These are phyloP conservation scores for Penicillium crystallinum DNA, from an alignment of 495 filamentous ascomycete species.

Conservation along the genomic window DNA sequence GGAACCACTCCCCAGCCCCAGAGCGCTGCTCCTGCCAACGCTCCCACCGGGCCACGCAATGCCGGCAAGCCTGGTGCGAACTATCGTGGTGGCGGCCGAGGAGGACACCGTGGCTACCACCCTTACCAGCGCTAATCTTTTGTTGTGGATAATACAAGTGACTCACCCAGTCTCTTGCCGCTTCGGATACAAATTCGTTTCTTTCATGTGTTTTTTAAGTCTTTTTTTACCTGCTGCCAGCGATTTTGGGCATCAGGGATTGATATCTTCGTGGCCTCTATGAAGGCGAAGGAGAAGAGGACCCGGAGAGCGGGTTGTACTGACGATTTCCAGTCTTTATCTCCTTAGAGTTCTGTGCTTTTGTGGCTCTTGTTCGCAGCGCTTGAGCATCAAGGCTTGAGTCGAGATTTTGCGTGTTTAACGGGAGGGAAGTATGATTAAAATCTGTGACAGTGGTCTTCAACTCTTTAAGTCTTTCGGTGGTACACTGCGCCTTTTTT, in stretches of 20 bases:
- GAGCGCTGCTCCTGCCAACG: conserved; percentile 80
- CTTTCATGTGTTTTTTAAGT: conserved; percentile 5
- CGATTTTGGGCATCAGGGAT: conserved; percentile 2
- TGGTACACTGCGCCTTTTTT: background rate
- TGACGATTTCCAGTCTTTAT: background rate
- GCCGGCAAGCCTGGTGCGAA: conserved; percentile 90
- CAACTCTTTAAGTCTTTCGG: background rate
- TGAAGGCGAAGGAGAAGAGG: background rate
- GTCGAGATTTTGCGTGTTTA: background rate
- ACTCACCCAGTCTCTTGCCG: background rate
- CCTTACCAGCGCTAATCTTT: conserved; percentile 57
- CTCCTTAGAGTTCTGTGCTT: background rate
- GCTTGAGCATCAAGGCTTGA: too few species aligned
- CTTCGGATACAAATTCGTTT: conserved; percentile 1
- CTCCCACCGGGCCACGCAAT: conserved; percentile 94
- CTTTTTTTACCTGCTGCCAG: conserved; percentile 1
- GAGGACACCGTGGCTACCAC: conserved; percentile 70
- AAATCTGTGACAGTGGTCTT: background rate
- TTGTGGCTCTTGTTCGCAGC: background rate
- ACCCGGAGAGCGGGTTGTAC: background rate
- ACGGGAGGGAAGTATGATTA: background rate
- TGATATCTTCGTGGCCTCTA: background rate
- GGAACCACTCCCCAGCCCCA: conserved; percentile 53
- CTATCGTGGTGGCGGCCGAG: conserved; percentile 89
- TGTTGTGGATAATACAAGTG: background rate